Conservation (phyloP, 352 stramenopile genomes). For the Pythium scleroteichum region DNA sequence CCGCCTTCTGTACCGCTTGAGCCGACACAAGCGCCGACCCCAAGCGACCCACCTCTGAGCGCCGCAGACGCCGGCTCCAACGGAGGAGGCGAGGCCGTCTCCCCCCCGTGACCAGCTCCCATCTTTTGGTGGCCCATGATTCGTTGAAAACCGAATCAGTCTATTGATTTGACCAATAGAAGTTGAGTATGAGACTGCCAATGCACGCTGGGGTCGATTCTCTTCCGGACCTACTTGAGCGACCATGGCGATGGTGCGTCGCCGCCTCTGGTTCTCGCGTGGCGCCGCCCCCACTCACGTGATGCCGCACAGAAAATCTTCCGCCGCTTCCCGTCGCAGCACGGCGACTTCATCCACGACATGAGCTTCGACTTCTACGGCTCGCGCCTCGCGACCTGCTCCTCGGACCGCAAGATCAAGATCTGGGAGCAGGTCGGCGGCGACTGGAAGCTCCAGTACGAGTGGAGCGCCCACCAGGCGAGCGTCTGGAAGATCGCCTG, state of each 20-base stretch:
- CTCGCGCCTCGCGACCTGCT: slow-evolving; percentile 89
- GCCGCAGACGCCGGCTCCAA: too few relatives aligned
- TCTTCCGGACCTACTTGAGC: too few relatives aligned
- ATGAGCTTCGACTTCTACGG: slow-evolving; percentile 94
- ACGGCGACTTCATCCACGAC: slow-evolving; percentile 91
- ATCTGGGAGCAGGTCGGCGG: slow-evolving; percentile 84
- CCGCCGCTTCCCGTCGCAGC: slow-evolving; percentile 81
- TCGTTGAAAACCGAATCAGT: too few relatives aligned
- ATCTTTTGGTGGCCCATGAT: too few relatives aligned
- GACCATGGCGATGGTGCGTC: slow-evolving; percentile 15
- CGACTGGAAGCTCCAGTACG: slow-evolving; percentile 87
- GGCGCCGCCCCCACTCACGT: too few relatives aligned
- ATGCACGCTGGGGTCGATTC: too few relatives aligned
- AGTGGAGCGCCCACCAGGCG: slow-evolving; percentile 90
- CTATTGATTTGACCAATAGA: too few relatives aligned
- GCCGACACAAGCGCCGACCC: not conserved
- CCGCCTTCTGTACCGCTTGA: not conserved
- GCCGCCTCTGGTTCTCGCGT: slow-evolving; percentile 1
- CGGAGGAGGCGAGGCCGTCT: too few relatives aligned
- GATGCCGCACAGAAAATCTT: slow-evolving; percentile 60
- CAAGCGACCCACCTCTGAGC: too few relatives aligned
- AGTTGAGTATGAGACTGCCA: too few relatives aligned
- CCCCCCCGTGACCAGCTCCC: too few relatives aligned
- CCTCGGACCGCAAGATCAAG: slow-evolving; percentile 92
- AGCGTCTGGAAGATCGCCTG: slow-evolving; percentile 94